These are phyloP conservation scores for Apiotrichum laibachii DNA, from an alignment of 1,284 basidiomycete genomes.

Conservation along the genomic window DNA sequence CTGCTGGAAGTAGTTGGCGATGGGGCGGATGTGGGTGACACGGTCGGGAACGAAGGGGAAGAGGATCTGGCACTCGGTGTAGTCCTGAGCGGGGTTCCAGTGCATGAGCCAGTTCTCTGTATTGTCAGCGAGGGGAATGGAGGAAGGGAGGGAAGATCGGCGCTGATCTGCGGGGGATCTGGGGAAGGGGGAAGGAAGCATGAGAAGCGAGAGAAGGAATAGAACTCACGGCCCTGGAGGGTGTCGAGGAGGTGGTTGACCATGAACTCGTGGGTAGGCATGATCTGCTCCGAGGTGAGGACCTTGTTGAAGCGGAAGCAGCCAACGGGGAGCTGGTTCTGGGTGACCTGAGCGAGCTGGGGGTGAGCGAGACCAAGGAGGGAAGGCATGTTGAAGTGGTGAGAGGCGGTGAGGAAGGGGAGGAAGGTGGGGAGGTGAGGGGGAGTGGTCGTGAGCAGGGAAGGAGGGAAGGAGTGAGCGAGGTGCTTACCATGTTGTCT, in stretches of 20 bases:
- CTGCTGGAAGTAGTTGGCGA: slow-evolving; percentile 8
- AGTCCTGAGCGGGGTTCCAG: slow-evolving; percentile 4
- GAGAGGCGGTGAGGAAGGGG: neutral
- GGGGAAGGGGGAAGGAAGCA: neutral
- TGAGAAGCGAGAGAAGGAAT: neutral
- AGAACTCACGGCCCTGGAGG: slow-evolving; percentile 5
- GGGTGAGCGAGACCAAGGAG: neutral
- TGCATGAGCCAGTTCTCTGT: slow-evolving; percentile 7
- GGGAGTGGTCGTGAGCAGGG: neutral
- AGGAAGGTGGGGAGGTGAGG: neutral
- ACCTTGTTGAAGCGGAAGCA: slow-evolving; percentile 8
- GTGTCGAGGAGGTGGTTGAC: slow-evolving; percentile 4
- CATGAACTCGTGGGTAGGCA: slow-evolving; percentile 1
- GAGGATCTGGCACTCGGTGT: slow-evolving; percentile 5
- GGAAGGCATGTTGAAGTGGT: neutral
- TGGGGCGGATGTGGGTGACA: neutral
- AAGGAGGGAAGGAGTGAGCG: neutral
- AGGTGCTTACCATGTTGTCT: neutral
- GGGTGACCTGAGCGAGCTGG: neutral
- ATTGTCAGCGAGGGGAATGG: neutral
- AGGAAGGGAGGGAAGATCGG: neutral
- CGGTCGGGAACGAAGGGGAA: slow-evolving; percentile 4
- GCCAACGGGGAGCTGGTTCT: slow-evolving; percentile 4
- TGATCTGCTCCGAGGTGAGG: neutral
- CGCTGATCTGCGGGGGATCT: neutral